Percentiles rank a stretch among this genome's conserved stretches.
Conservation (phyloP, 73 alveolate species). For the Breviolum minutum region DNA sequence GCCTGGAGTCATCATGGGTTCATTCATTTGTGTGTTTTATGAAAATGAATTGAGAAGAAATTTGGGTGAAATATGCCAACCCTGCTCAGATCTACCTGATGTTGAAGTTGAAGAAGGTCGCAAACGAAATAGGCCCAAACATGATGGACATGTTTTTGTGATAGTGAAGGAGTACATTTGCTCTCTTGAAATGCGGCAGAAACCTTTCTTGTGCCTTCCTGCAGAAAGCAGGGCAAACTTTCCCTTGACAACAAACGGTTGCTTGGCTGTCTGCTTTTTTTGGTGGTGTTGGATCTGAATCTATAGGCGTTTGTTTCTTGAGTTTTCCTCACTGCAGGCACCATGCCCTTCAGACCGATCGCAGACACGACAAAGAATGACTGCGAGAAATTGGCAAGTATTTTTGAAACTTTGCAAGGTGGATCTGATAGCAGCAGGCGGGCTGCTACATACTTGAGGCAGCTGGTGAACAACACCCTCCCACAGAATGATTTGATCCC, state of each 20-base stretch:
- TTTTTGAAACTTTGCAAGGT: not conserved
- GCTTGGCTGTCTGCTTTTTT: not conserved
- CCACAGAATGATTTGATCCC: not conserved
- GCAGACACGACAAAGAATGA: not conserved
- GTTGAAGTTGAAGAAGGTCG: not conserved
- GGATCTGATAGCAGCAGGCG: not conserved
- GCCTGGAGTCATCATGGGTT: not conserved
- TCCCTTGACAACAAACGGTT: not conserved
- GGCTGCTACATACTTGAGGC: not conserved
- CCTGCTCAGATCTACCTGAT: not conserved
- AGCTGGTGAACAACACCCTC: not conserved
- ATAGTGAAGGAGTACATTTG: not conserved
- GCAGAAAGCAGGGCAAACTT: not conserved
- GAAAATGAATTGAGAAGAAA: too few species aligned
- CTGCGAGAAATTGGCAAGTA: not conserved
- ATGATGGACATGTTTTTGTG: not conserved
- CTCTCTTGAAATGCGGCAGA: not conserved
- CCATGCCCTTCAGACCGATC: not conserved
- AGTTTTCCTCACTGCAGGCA: not conserved
- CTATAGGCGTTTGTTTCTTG: not conserved
- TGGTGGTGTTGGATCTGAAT: not conserved
- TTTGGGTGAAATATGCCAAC: not conserved
- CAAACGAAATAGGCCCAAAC: not conserved
- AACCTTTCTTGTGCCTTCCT: not conserved
- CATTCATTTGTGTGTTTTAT: too few species aligned